These are phyloP conservation scores for Leccinum pellstonianum DNA, from an alignment of 768 basidiomycete species.

Conservation along the genomic window DNA sequence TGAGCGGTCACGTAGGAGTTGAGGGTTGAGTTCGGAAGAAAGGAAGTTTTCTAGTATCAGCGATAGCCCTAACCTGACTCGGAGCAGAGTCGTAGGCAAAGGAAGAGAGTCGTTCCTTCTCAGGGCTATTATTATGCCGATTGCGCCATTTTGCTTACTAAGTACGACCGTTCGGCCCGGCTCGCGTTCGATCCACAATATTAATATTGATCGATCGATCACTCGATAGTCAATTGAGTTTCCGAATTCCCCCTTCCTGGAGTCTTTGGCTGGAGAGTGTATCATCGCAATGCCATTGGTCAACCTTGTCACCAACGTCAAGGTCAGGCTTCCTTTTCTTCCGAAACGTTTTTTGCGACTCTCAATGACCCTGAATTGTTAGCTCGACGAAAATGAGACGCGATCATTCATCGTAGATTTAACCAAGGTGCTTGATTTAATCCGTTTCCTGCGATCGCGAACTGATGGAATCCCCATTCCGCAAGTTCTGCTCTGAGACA, in stretches of 20 bases:
- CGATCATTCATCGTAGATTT: constrained; percentile 2
- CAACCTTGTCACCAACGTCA: constrained; percentile 37
- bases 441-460: background rate
- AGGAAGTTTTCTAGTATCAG: too few relatives aligned
- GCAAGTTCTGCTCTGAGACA: constrained; percentile 42
- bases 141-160: too few relatives aligned
- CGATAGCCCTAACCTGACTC: too few relatives aligned
- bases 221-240: background rate
- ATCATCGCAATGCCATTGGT: constrained; percentile 32
- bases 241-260: background rate
- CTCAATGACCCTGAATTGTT: background rate
- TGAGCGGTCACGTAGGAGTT: too few relatives aligned
- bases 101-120: too few relatives aligned
- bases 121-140: too few relatives aligned
- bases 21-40: too few relatives aligned
- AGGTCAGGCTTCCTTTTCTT: constrained; percentile 11
- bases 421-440: constrained; percentile 1
- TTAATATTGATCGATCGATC: background rate
- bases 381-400: constrained; percentile 4
- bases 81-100: too few relatives aligned
- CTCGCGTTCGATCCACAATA: too few relatives aligned
- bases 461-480: background rate
- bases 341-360: background rate
- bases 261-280: background rate
- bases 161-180: too few relatives aligned